Percentiles rank a stretch among this genome's conserved stretches.
Conservation (phyloP, 1,284 basidiomycete species). For the Rhodotorula sp. region DNA sequence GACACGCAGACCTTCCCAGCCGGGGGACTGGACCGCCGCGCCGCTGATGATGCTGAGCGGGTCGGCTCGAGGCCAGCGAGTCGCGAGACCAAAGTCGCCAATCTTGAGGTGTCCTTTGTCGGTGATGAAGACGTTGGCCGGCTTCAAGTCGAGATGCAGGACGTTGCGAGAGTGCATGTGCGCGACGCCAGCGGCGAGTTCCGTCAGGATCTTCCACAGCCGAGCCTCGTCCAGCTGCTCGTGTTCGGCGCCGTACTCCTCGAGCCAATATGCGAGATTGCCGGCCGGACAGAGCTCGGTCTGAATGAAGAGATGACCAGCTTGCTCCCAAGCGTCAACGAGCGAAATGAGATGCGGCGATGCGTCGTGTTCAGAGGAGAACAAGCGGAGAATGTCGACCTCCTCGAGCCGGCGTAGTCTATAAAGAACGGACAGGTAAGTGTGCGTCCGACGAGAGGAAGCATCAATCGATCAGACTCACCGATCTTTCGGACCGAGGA, state of each 20-base stretch:
- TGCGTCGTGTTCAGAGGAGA: constrained; percentile 53
- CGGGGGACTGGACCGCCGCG: constrained; percentile 37
- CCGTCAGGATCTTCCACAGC: constrained; percentile 95
- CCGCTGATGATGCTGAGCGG: constrained; percentile 39
- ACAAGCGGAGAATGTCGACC: constrained; percentile 83
- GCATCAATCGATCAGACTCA: constrained; percentile 52
- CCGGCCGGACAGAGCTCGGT: constrained; percentile 94
- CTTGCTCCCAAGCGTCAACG: constrained; percentile 95
- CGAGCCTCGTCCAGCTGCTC: constrained; percentile 85
- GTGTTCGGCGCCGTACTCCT: constrained; percentile 83
- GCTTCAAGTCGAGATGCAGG: constrained; percentile 96
- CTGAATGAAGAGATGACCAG: constrained; percentile 83
- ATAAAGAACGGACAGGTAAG: constrained; percentile 29
- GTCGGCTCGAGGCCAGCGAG: constrained; percentile 43
- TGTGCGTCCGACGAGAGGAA: neutral
- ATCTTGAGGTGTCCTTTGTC: constrained; percentile 89
- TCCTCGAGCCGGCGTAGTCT: constrained; percentile 90
- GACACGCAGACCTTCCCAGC: constrained; percentile 28
- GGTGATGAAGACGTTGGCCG: constrained; percentile 93
- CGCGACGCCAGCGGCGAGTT: constrained; percentile 71
- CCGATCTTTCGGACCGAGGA: constrained; percentile 88
- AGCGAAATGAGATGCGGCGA: constrained; percentile 86
- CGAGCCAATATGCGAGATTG: constrained; percentile 85
- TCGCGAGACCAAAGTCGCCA: constrained; percentile 96
- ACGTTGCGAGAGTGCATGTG: constrained; percentile 87